These are phyloP conservation scores for Lachancea sp. DNA, from an alignment of 805 yeast species.

Conservation along the genomic window DNA sequence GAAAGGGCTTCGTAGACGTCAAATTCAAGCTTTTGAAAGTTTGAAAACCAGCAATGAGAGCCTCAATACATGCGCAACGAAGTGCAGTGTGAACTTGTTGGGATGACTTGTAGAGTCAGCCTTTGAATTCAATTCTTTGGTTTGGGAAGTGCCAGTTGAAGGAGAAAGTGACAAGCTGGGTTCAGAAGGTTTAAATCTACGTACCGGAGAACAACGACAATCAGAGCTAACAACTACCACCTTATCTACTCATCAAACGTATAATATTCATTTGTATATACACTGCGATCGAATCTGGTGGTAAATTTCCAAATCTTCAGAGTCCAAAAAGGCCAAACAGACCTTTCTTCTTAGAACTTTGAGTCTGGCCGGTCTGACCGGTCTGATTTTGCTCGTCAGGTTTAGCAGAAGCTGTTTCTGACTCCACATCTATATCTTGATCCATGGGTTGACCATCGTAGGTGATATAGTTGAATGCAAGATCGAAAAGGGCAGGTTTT, in stretches of 20 bases:
- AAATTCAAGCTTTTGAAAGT: background rate
- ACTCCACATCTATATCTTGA: background rate
- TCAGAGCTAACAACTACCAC: too few relatives aligned
- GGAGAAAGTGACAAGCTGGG: background rate
- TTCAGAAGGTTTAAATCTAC: too few relatives aligned
- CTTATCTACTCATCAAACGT: too few relatives aligned
- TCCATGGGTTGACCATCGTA: constrained; percentile 19
- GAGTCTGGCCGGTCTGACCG: too few relatives aligned
- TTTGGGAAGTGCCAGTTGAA: background rate
- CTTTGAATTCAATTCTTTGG: background rate
- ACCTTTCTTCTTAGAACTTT: constrained; percentile 49
- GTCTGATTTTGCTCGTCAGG: constrained; percentile 14
- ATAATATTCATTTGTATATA: background rate
- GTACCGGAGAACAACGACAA: too few relatives aligned
- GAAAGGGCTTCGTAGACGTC: background rate
- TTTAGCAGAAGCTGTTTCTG: background rate
- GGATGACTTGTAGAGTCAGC: background rate
- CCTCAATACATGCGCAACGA: background rate
- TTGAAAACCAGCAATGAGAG: background rate
- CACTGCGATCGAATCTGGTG: background rate
- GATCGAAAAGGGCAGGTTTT: constrained; percentile 88
- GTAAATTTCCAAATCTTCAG: too few relatives aligned
- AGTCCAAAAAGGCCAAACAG: constrained; percentile 72
- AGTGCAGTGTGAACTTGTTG: background rate
- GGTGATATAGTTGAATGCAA: constrained; percentile 76